These are phyloP conservation scores for Globisporangium irregulare DNA, from an alignment of 352 stramenopile species.

Conservation along the genomic window DNA sequence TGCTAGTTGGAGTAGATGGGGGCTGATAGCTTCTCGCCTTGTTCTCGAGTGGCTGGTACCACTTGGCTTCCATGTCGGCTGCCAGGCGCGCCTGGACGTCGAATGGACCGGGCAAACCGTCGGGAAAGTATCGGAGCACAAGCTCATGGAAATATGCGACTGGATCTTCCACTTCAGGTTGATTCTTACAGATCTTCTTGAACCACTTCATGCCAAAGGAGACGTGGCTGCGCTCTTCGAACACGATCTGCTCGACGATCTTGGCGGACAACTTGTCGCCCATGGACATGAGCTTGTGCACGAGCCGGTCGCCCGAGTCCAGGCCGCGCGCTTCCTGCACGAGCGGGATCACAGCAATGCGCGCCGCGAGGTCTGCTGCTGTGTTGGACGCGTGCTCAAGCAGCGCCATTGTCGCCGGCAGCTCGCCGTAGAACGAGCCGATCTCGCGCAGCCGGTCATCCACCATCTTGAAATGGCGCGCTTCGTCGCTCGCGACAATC, in stretches of 20 bases:
- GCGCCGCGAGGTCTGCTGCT: conserved; percentile 52
- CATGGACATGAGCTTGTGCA: conserved; percentile 71
- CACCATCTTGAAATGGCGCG: conserved; percentile 78
- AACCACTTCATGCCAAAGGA: conserved; percentile 83
- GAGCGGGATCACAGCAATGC: conserved; percentile 75
- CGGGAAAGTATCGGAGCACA: conserved; percentile 72
- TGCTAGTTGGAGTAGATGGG: background rate
- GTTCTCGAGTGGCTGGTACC: conserved; percentile 73
- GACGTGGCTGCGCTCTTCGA: conserved; percentile 76
- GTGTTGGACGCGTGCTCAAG: conserved; percentile 79
- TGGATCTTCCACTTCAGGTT: conserved; percentile 37
- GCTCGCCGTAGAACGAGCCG: conserved; percentile 56
- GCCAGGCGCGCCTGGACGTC: conserved; percentile 67
- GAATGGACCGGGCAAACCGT: conserved; percentile 76
- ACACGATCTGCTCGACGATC: conserved; percentile 77
- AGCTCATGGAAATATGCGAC: conserved; percentile 80
- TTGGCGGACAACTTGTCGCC: conserved; percentile 60
- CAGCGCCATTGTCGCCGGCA: conserved; percentile 65
- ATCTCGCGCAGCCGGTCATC: conserved; percentile 60
- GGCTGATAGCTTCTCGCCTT: conserved; percentile 22
- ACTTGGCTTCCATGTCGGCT: conserved; percentile 63
- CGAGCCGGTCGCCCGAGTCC: conserved; percentile 70
- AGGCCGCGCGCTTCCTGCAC: conserved; percentile 79
- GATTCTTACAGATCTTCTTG: conserved; percentile 35
- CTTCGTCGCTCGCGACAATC: conserved; percentile 66